Base-by-base conservation (phyloP, 2,329 filamentous ascomycete genomes). In the Aspergillus sp. region DNA sequence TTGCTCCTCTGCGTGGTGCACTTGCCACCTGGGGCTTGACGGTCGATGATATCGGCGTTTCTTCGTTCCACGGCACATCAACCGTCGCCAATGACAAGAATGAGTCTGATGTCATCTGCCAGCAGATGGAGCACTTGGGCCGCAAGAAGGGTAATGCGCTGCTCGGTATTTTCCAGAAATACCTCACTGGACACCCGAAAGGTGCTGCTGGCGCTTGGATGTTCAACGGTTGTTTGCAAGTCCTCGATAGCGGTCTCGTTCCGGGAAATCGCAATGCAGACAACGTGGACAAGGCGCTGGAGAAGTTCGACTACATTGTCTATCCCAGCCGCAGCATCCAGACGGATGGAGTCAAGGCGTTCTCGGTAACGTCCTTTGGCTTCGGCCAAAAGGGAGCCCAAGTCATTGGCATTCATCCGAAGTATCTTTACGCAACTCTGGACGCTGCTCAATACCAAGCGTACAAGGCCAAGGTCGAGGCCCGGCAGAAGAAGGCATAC, bases 41-140 rank as follows among this genome's bases (percentile, higher is more conserved):
- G 8, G 85, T 98, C 45, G 91, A 98, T 54, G 91, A 98, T 52
- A 78, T 98, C 22, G 82, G 74, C 48, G 86, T 98, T 42, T 89
- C 91, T 11, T 96, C 91, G 10, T 96, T 96, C 84, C 91, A 98
- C 69, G 91, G 91, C 53, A 98, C 91, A 25, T 96, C 91, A 1
- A 98, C 91, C 45, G 86, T 93, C 57, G 91, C 91, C 48, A 98
- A 98, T 63, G 91, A 98, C 71, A 96, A 96, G 80, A 98, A 98
- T 65, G 91, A 98, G 63, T 96, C 91, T 12, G 88, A 88, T 33
- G 91, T 95, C 54, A 82, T 98, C 51, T 95, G 89, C 71, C 79
- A 95, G 61, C 93, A 98, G 67, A 78, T 98, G 63, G 80, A 80
- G 49, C 93, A 98, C 58, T 80, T 98, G 33, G 91, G 91, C 45